phyloP scores from a whole-genome alignment of 176 grass and related monocot species.

The Calamus simplicifolius region DNA sequence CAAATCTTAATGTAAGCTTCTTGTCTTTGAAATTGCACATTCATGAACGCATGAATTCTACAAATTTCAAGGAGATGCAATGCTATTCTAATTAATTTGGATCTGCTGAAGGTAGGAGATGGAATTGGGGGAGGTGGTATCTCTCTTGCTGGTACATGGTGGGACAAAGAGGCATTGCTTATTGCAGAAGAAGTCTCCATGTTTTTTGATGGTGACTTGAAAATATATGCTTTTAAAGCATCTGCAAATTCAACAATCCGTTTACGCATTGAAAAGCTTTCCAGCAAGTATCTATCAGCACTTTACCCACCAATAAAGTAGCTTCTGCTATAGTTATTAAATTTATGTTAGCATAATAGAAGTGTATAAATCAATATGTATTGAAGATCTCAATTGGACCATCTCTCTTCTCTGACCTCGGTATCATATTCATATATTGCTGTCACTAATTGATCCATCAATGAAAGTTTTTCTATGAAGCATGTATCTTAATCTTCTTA shows the following conservation, averaged over 20 bases:
- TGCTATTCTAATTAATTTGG: not conserved
- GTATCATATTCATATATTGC: no score
- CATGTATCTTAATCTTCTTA: no score
- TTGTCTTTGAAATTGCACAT: no score
- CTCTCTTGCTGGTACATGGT: conserved; percentile 63
- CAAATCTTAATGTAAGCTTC: no score
- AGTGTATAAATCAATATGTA: not conserved
- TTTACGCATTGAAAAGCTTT: conserved; percentile 87
- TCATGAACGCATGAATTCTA: no score
- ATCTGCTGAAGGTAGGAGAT: conserved; percentile 66
- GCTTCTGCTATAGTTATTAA: no score
- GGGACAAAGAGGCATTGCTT: conserved; percentile 70
- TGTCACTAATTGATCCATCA: no score
- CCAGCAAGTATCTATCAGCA: conserved; percentile 32
- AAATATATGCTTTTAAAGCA: conserved; percentile 89
- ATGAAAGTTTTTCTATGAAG: no score
- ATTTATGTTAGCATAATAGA: no score
- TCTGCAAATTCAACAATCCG: conserved; percentile 47
- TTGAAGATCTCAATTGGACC: not conserved
- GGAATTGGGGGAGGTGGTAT: conserved; percentile 83
- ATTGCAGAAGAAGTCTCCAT: conserved; percentile 66
- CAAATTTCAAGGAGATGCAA: no score
- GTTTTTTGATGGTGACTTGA: conserved; percentile 57
- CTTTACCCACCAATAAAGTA: no score
- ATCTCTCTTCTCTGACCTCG: no score